Evolutionary conservation across 108 stramenopile species (phyloP), one percentile per base, ranked within the genome.

Genomic region (Asterionellopsis glacialis): DNA sequence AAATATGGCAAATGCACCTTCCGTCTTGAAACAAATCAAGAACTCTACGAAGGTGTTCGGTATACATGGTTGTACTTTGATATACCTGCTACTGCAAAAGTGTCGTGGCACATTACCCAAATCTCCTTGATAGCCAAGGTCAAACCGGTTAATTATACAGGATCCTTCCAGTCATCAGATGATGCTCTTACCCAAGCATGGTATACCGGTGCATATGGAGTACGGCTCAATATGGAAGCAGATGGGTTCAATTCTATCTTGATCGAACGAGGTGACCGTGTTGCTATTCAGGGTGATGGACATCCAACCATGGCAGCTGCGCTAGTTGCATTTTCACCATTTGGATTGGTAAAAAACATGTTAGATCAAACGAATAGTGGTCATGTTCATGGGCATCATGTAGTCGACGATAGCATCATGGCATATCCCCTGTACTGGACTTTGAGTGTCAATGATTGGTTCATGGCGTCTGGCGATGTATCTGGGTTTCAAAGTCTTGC

Each of bases 251-350:
- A 69, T 41, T 59, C 72, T n/a, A 45, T 77, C n/a, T 24, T 77
- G 0, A 61, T 77, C 2, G 76, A 77, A 48, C 76, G 76, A n/a
- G 76, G 76, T 3, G 76, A 77, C 61, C 70, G 76, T 11, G 76
- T 77, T 0, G 63, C 76, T 11, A 74, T 78, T 56, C 71, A 74
- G 48, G 77, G 77, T 13, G 68, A 78, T 50, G 71, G 67, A 22
- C 69, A 78, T 47, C 72, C 68, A 10, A 78, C 71, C 21, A 70
- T 78, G 21, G 76, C 62, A 13, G 57, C 76, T 5, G 63, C 60
- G 9, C 51, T 77, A 50, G 59, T 49, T 12, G 72, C 72, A 15
- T 77, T 77, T 65, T 59, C 56, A 9, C 40, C 45, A 9, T 50
- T 28, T 11, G 0, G 28, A 7, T 45, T 78, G 9, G 22, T 73